Percentiles rank a stretch among this genome's conserved stretches.
These are phyloP conservation scores for Trichoderma endophyticum DNA, from an alignment of 2,329 filamentous ascomycete genomes.

Conservation along the genomic window DNA sequence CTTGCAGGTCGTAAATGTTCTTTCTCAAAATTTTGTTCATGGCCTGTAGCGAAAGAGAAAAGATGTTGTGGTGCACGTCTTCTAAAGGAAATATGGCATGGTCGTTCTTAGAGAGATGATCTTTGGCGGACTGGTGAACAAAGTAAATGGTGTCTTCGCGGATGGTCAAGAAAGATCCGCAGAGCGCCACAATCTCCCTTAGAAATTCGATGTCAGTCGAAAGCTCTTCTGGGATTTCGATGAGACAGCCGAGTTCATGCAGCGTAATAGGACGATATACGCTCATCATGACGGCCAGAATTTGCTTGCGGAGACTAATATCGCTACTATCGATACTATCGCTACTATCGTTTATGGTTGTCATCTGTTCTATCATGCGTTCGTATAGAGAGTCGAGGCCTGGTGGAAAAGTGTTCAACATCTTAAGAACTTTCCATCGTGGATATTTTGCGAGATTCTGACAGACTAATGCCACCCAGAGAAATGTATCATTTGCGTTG, in stretches of 20 bases:
- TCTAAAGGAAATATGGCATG: constrained; percentile 24
- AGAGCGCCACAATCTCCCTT: constrained; percentile 31
- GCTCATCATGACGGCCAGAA: constrained; percentile 33
- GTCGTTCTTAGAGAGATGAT: constrained; percentile 33
- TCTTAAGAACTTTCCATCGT: constrained; percentile 20
- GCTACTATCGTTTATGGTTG: constrained; percentile 12
- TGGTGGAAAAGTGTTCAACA: constrained; percentile 30
- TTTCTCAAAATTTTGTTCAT: constrained; percentile 19
- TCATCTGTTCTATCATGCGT: constrained; percentile 37
- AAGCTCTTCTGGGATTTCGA: not conserved
- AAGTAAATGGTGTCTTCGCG: constrained; percentile 33
- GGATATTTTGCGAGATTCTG: constrained; percentile 20
- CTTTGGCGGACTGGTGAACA: constrained; percentile 44
- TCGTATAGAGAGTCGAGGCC: constrained; percentile 38
- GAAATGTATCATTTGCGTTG: constrained; percentile 37
- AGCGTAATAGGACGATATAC: constrained; percentile 38
- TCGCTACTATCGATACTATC: constrained; percentile 21
- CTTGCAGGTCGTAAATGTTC: constrained; percentile 29
- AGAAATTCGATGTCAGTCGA: constrained; percentile 21
- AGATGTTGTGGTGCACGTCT: not conserved
- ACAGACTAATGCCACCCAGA: constrained; percentile 27
- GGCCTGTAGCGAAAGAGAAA: not conserved
- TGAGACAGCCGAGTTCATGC: constrained; percentile 25
- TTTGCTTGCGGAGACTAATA: constrained; percentile 29
- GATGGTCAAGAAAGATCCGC: constrained; percentile 40